Evolutionary conservation across 176 grass and related monocot genomes (phyloP).

Genomic region (Musa acuminata): DNA sequence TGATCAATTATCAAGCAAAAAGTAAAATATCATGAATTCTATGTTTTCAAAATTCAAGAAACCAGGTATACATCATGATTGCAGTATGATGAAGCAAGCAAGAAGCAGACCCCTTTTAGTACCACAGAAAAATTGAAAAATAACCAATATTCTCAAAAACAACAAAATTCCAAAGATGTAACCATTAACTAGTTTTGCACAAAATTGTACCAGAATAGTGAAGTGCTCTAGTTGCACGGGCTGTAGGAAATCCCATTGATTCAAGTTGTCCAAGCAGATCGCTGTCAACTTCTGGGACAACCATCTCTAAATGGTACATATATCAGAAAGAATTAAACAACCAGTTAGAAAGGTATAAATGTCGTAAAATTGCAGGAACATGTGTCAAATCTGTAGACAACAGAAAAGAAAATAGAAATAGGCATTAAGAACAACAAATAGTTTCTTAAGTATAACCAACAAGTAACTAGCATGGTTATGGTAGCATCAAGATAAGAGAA

Average conservation of each 20-base stretch:
- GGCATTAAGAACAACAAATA: not conserved
- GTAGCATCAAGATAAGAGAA: too few relatives aligned
- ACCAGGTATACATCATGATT: not conserved
- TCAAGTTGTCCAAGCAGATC: constrained; percentile 68
- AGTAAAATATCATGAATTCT: too few relatives aligned
- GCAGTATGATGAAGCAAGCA: not conserved
- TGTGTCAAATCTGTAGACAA: not conserved
- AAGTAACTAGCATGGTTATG: not conserved
- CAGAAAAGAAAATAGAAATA: not conserved
- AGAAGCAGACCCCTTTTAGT: not conserved
- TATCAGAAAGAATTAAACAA: not conserved
- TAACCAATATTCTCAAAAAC: not conserved
- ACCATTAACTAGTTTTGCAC: not conserved
- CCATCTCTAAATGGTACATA: constrained; percentile 48
- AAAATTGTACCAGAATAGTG: constrained; percentile 64
- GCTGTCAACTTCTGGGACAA: constrained; percentile 72
- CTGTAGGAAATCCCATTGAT: constrained; percentile 62
- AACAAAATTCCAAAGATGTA: not conserved
- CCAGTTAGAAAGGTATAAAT: not conserved
- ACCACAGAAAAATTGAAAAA: not conserved
- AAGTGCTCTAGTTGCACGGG: constrained; percentile 85
- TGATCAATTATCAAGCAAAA: too few relatives aligned
- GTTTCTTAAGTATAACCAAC: not conserved
- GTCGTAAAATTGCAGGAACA: not conserved
- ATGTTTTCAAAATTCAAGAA: not conserved